These are phyloP conservation scores for Camptophora hylomeconis DNA, from an alignment of 2,329 filamentous ascomycete species.

Conservation along the genomic window DNA sequence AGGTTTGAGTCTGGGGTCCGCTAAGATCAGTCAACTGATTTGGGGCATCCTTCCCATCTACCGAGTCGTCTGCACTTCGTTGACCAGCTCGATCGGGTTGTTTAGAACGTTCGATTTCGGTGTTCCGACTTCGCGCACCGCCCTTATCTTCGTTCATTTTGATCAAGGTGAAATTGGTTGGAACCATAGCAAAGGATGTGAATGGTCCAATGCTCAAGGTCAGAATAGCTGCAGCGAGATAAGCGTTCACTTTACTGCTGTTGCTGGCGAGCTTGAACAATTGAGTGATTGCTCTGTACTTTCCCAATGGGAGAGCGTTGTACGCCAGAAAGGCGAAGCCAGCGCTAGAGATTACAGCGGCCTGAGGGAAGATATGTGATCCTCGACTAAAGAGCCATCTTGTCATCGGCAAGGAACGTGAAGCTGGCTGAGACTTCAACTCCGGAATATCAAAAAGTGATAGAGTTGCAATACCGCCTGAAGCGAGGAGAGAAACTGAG, in stretches of 20 bases:
- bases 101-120: background rate
- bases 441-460: conserved; percentile 23
- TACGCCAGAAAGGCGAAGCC: conserved; percentile 17
- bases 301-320: conserved; percentile 1
- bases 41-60: background rate
- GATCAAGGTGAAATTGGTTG: conserved; percentile 7
- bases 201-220: conserved; percentile 4
- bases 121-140: conserved; percentile 4
- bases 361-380: conserved; percentile 23
- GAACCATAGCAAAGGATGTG: conserved; percentile 5
- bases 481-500: conserved; percentile 21
- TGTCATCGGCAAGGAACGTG: conserved; percentile 23
- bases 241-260: conserved; percentile 1
- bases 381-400: conserved; percentile 27
- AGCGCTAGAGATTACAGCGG: conserved; percentile 18
- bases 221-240: conserved; percentile 4
- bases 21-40: conserved; percentile 5
- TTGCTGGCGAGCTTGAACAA: too few species aligned
- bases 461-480: conserved; percentile 23
- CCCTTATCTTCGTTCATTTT: conserved; percentile 6
- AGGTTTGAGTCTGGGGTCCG: conserved; percentile 4
- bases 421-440: conserved; percentile 24
- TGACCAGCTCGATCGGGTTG: background rate
- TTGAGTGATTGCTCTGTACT: background rate
- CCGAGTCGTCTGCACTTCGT: conserved; percentile 1